Base-by-base conservation (phyloP, 768 basidiomycete genomes). In the Termitomyces sp. region DNA sequence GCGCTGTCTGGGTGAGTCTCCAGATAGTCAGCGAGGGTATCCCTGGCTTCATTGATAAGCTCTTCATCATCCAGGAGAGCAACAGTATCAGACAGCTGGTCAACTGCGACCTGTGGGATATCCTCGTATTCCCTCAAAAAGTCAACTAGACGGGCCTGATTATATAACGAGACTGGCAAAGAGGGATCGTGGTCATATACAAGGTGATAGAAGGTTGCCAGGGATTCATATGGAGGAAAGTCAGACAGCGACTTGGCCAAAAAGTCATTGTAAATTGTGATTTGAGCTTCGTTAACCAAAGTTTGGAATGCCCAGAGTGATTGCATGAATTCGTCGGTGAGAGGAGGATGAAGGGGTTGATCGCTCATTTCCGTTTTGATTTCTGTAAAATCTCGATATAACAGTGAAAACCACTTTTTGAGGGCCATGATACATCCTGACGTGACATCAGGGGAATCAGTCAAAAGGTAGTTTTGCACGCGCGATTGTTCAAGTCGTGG, bases 391-490 rank as follows among this genome's bases (percentile, higher is more conserved):
- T 51, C 46, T 36, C 20, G 27, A 23, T 45, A 2, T 25, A 57
- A 32, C 33, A 29, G 36, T 27, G n/a, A 33, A 5, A 54, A n/a
- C 54, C 57, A 59, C 16, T 32, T 42, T 35, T 45, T 50, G 16
- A 50, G 18, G 15, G 59, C 59, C 31, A 57, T 50, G 32, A 56
- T 51, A 41, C 56, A 57, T 10, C 59, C 56, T 9, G 50, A 57
- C 12, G 33, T 38, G 16, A 60, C 51, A 7, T 58, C 39, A 6
- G 36, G 45, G 11, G 43, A 22, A 18, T 27, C 27, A 6, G 7
- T 33, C 7, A 36, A 2, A 16, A 60, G 47, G 25, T 56, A 50
- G 6, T 33, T 56, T 18, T 45, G 31, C 33, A 53, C 52, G 16
- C 44, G 52, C 16, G 31, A n/a, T 41, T 57, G 53, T 38, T 58